A percentile compares a stretch with the other conserved stretches of the same genome.
phyloP scores from a whole-genome alignment of 176 grass and related monocot genomes.

The Melocanna baccifera region DNA sequence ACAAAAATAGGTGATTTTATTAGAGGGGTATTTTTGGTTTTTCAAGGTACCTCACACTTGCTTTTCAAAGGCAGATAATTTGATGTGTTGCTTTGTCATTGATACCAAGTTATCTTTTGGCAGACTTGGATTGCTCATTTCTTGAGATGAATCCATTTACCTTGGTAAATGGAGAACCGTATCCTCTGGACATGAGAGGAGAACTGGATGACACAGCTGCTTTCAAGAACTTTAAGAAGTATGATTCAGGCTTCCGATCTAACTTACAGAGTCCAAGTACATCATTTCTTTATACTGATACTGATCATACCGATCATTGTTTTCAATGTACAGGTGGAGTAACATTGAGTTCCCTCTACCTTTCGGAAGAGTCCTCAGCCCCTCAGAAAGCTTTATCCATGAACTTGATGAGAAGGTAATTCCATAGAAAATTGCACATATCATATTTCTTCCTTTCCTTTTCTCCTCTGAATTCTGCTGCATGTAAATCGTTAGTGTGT shows the following conservation, averaged over 20 bases:
- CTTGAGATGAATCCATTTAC: conserved; percentile 99
- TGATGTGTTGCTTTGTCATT: neutral
- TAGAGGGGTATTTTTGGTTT: conserved; percentile 72
- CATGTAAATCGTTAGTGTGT: neutral
- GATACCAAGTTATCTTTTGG: conserved; percentile 11
- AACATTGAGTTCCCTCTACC: conserved; percentile 83
- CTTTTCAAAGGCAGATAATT: neutral
- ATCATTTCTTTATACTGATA: neutral
- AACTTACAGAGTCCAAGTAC: neutral
- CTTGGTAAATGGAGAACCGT: conserved; percentile 82
- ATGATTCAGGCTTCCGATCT: conserved; percentile 23
- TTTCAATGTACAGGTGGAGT: conserved; percentile 66
- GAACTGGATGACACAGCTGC: conserved; percentile 96
- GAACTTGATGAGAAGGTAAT: conserved; percentile 94
- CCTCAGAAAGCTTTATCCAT: conserved; percentile 90
- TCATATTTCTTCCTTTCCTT: neutral
- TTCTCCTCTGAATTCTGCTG: neutral
- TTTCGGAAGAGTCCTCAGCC: conserved; percentile 88
- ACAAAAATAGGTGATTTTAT: conserved; percentile 90
- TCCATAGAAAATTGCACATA: conserved; percentile 13
- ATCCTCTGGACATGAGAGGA: conserved; percentile 97
- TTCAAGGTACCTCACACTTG: conserved; percentile 67
- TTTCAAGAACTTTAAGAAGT: conserved; percentile 99
- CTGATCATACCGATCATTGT: neutral
- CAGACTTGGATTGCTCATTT: conserved; percentile 99